phyloP scores from a whole-genome alignment of 768 basidiomycete species.

The Leccinum arenicola region DNA sequence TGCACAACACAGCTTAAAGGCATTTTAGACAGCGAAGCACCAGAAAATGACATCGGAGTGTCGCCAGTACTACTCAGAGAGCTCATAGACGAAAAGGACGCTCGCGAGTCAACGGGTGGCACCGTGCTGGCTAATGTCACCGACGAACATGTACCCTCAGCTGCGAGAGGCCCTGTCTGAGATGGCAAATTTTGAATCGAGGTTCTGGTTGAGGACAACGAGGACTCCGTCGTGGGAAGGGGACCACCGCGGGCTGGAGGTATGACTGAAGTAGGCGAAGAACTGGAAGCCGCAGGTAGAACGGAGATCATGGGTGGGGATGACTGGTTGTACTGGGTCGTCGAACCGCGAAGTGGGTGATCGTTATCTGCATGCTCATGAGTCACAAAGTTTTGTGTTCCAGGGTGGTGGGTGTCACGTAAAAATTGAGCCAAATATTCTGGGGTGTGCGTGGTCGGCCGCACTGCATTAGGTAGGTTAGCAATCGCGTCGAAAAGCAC shows the following conservation, averaged over 20 bases:
- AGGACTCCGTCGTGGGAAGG: background rate
- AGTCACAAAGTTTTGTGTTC: background rate
- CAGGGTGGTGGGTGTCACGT: background rate
- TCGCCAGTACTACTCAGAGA: background rate
- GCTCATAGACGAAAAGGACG: background rate
- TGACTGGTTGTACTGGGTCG: background rate
- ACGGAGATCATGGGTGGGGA: background rate
- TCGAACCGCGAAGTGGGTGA: background rate
- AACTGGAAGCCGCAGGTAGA: background rate
- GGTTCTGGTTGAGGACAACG: background rate
- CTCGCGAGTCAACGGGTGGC: background rate
- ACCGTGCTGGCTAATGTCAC: background rate
- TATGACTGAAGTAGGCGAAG: background rate
- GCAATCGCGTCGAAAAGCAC: background rate
- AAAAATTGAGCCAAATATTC: slow-evolving; percentile 1
- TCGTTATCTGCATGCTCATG: background rate
- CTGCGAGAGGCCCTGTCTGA: background rate
- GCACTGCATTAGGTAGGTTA: slow-evolving; percentile 9
- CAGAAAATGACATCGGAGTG: background rate
- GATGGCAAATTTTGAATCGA: background rate
- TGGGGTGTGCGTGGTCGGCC: background rate
- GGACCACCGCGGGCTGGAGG: background rate
- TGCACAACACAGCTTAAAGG: background rate
- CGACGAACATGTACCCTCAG: background rate
- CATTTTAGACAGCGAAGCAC: background rate